These are phyloP conservation scores for Noccaea bulbosa DNA, from an alignment of 345 rosid genomes.

Conservation along the genomic window DNA sequence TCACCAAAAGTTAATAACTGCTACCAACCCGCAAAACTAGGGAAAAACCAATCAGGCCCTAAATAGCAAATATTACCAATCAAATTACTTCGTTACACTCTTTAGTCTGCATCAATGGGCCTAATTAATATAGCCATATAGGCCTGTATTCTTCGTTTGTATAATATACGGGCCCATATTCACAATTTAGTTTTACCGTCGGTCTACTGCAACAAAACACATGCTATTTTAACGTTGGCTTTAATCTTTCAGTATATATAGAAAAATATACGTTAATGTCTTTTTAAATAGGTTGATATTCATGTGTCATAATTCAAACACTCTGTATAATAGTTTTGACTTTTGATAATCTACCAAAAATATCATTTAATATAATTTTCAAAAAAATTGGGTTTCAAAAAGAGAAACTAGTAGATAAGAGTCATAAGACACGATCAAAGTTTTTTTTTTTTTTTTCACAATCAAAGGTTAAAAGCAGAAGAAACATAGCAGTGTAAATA, in stretches of 20 bases:
- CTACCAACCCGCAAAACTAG: no score
- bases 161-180: background rate
- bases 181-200: background rate
- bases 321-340: no score
- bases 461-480: background rate
- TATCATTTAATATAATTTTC: background rate
- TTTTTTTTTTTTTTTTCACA: no score
- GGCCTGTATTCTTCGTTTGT: slow-evolving; percentile 2
- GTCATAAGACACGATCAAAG: no score
- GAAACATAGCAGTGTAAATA: background rate
- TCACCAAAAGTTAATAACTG: no score
- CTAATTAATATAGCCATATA: slow-evolving; percentile 12
- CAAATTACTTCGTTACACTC: background rate
- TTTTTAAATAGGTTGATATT: no score
- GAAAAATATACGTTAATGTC: no score
- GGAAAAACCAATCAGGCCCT: no score
- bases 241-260: no score
- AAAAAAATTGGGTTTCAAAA: background rate
- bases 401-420: background rate
- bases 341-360: background rate
- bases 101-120: slow-evolving; percentile 1
- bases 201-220: no score
- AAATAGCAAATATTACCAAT: slow-evolving; percentile 15
- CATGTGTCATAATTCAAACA: no score
- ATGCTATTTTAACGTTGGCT: no score